Evolutionary conservation across 2,329 filamentous ascomycete species (phyloP).

Genomic region (Cryphonectria nitschkei): DNA sequence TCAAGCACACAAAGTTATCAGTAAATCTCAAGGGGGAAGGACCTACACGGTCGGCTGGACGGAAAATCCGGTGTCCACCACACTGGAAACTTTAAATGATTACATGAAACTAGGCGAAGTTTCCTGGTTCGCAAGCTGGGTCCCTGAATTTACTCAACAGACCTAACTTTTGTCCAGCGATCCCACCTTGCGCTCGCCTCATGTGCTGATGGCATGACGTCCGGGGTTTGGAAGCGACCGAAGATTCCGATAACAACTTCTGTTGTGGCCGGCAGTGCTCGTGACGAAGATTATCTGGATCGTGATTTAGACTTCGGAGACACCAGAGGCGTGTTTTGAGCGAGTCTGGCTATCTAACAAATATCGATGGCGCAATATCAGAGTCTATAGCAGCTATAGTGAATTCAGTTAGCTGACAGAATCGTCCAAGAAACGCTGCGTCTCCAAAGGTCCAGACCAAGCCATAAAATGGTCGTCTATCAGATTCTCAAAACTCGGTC

Average conservation of each 20-base stretch:
- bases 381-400: neutral
- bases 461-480: neutral
- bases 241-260: neutral
- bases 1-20: neutral
- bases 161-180: neutral
- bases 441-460: neutral
- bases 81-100: neutral
- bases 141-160: no score
- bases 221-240: neutral
- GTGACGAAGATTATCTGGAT: neutral
- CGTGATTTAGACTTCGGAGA: neutral
- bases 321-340: neutral
- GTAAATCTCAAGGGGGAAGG: neutral
- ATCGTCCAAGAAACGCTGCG: neutral
- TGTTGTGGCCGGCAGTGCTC: neutral
- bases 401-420: neutral
- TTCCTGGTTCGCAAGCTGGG: neutral
- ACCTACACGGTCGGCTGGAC: neutral
- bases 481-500: no score
- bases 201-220: neutral
- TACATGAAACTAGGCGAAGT: neutral
- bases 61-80: neutral
- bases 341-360: neutral
- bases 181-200: neutral
- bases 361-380: neutral